Conservation (phyloP, 2,329 filamentous ascomycete genomes). For the Penicillium freii region DNA sequence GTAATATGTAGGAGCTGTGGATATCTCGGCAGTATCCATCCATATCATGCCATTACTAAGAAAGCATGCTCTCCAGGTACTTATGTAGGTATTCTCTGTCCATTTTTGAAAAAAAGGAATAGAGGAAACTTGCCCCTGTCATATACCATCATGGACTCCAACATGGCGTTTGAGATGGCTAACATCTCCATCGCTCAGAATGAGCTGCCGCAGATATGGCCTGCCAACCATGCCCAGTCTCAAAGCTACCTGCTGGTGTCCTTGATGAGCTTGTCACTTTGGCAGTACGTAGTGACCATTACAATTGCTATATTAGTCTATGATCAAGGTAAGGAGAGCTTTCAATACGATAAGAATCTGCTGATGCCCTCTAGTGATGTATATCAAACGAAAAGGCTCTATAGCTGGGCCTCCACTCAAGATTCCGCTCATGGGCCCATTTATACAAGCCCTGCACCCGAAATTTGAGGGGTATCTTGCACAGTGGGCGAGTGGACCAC, state of each 20-base stretch:
- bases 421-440: conserved; percentile 78
- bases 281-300: conserved; percentile 49
- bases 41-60: not conserved
- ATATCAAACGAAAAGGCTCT: conserved; percentile 65
- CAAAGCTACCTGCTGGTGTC: not conserved
- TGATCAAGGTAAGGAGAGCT: conserved; percentile 68
- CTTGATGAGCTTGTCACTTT: conserved; percentile 42
- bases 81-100: not conserved
- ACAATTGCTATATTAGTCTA: conserved; percentile 68
- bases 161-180: conserved; percentile 9
- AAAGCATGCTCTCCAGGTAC: not conserved
- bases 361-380: conserved; percentile 55
- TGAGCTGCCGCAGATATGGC: conserved; percentile 10
- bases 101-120: not conserved
- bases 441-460: conserved; percentile 79
- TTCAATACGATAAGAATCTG: not conserved
- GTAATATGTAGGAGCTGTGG: conserved; percentile 1
- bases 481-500: conserved; percentile 82
- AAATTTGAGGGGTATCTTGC: conserved; percentile 79
- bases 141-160: not conserved
- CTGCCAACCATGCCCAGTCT: not conserved
- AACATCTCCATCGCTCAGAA: conserved; percentile 14
- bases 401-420: conserved; percentile 71
- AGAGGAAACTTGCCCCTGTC: not conserved
- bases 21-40: not conserved